Conservation (phyloP, 1,139 yeast genomes). For the Meyerozyma elateridarum region DNA sequence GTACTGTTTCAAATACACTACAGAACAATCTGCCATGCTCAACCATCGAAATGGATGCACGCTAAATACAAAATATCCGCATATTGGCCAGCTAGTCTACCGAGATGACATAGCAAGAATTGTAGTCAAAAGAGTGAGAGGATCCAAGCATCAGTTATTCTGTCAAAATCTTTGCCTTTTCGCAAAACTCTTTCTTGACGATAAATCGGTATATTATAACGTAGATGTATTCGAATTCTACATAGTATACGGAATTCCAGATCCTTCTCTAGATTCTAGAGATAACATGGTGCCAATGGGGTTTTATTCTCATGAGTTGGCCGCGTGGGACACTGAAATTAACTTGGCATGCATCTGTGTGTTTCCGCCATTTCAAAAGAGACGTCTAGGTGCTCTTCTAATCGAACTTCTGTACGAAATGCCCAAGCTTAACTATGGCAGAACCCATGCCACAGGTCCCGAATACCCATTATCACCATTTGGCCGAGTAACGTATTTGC, state of each 20-base stretch:
- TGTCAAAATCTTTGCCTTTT: constrained; percentile 81
- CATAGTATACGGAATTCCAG: constrained; percentile 50
- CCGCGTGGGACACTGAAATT: constrained; percentile 74
- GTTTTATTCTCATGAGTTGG: constrained; percentile 81
- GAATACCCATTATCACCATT: constrained; percentile 84
- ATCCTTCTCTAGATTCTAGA: constrained; percentile 2
- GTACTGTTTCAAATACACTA: constrained; percentile 76
- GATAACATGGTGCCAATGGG: constrained; percentile 62
- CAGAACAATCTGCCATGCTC: constrained; percentile 29
- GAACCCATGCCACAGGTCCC: constrained; percentile 65
- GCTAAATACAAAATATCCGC: constrained; percentile 25
- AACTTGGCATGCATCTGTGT: constrained; percentile 88
- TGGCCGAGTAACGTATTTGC: constrained; percentile 67
- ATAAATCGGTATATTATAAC: constrained; percentile 80
- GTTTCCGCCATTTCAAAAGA: constrained; percentile 87
- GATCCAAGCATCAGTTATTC: constrained; percentile 56
- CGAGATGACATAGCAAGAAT: constrained; percentile 45
- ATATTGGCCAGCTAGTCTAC: constrained; percentile 67
- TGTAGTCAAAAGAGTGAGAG: constrained; percentile 62
- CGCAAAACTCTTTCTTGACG: constrained; percentile 86
- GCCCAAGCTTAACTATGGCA: constrained; percentile 49
- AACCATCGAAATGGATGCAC: constrained; percentile 46
- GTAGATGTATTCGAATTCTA: constrained; percentile 79
- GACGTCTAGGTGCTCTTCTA: constrained; percentile 69
- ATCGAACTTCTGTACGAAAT: constrained; percentile 80